Conservation (phyloP, 1,139 yeast species). For the Yamadazyma taylorii region DNA sequence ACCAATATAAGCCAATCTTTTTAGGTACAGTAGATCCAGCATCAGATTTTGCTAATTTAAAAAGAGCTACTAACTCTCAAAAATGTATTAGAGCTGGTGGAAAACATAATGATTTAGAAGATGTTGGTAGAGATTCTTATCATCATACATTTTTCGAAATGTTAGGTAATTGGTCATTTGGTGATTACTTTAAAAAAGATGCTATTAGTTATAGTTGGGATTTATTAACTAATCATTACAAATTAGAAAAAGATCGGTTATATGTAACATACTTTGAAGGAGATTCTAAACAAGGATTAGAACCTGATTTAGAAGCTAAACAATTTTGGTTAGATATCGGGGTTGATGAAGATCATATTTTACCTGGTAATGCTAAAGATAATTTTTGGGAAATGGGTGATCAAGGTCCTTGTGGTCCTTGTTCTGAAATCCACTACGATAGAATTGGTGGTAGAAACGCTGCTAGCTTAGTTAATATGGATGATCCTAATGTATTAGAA, state of each 20-base stretch:
- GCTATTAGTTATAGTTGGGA: slow-evolving; percentile 92
- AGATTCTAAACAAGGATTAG: slow-evolving; percentile 77
- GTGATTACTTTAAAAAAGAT: slow-evolving; percentile 95
- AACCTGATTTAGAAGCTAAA: slow-evolving; percentile 93
- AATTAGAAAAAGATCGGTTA: slow-evolving; percentile 72
- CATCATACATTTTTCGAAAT: slow-evolving; percentile 98
- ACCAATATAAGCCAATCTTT: slow-evolving; percentile 95
- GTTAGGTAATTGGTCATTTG: slow-evolving; percentile 99
- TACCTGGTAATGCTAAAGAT: slow-evolving; percentile 87
- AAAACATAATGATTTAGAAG: slow-evolving; percentile 97
- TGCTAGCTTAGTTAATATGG: slow-evolving; percentile 82
- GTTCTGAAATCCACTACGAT: slow-evolving; percentile 96
- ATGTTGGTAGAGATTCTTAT: slow-evolving; percentile 95
- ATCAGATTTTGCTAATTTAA: slow-evolving; percentile 78
- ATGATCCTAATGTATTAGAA: slow-evolving; percentile 96
- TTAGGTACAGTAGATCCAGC: slow-evolving; percentile 96
- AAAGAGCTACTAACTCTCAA: slow-evolving; percentile 92
- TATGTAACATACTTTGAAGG: slow-evolving; percentile 98
- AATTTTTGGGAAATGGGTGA: slow-evolving; percentile 99
- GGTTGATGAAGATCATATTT: slow-evolving; percentile 85
- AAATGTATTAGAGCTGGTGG: slow-evolving; percentile 99
- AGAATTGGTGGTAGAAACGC: slow-evolving; percentile 98
- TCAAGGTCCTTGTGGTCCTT: slow-evolving; percentile 99
- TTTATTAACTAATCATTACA: slow-evolving; percentile 78
- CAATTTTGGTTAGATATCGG: slow-evolving; percentile 84